Base-by-base conservation (phyloP, 495 filamentous ascomycete genomes). In the Talaromyces wortmannii region DNA sequence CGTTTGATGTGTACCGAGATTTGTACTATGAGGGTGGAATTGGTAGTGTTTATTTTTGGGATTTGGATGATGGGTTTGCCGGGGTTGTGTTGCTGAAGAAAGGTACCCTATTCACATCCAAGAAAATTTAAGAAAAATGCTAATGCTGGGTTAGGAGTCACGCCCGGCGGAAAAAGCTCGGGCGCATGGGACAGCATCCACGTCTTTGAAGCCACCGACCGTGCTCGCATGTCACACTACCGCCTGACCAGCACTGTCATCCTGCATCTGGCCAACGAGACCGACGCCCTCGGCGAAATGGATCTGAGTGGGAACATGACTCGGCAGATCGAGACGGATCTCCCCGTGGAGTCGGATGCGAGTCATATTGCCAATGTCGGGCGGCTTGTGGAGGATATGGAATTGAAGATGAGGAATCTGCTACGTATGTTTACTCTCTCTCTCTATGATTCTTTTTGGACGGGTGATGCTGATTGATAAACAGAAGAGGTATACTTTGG, bases 101-200 rank as follows among this genome's bases (percentile, higher is more conserved):
- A 73, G 83, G 89, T 91, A 68, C 30, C 62, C 61, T 36, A 13
- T 23, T 57, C 42, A 6, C 33, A 30, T 45, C 33, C 10, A 0
- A 15, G 44, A 18, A 45, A 31, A 50, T n/a, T n/a, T 48, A 7
- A 31, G 13, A 23, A 40, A 54, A 60, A 45, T 56, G 55, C 32
- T 8, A 30, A 36, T n/a, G 30, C 16, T 57, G 12, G 12, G 45
- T 17, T 51, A 85, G 79, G 78, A 57, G 83, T 84, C 42, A 80
- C 83, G 6, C 83, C 87, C 23, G 80, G 83, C 51, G 79, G 79
- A 61, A 87, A 85, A 70, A 85, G 80, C 64, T 81, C 87, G 42
- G 92, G 94, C 47, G 85, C 86, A 55, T 99, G 94, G 94, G 95
- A 99, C 69, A 94, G 89, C 61, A 97, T 99, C 70, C 94, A 99